A percentile compares a stretch with the other conserved stretches of the same genome.
phyloP scores from a whole-genome alignment of 2,329 filamentous ascomycete genomes.

The Ophiostoma montium region DNA sequence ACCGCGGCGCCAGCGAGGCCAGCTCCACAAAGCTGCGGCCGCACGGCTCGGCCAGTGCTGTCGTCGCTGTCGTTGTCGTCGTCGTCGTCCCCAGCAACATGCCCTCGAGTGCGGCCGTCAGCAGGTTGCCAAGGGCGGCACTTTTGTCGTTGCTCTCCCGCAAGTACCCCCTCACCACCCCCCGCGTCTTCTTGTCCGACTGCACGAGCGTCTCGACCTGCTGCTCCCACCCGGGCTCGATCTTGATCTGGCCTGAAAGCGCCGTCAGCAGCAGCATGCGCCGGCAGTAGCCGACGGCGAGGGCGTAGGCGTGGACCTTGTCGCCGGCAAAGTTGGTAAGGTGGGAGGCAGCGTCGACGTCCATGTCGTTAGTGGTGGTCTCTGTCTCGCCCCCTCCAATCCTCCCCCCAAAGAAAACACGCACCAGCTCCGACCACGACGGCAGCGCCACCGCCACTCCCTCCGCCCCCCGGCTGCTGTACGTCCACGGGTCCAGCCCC shows the following conservation, averaged over 20 bases:
- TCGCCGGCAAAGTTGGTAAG: conserved; percentile 35
- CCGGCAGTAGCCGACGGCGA: conserved; percentile 55
- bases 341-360: conserved; percentile 23
- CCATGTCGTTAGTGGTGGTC: conserved; percentile 18
- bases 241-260: conserved; percentile 29
- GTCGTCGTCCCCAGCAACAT: conserved; percentile 30
- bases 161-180: conserved; percentile 42
- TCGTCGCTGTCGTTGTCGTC: no score
- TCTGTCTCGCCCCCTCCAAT: conserved; percentile 11
- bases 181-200: conserved; percentile 52
- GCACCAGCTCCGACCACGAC: conserved; percentile 37
- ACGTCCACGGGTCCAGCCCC: conserved; percentile 59
- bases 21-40: conserved; percentile 40
- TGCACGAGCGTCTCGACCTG: conserved; percentile 60
- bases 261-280: conserved; percentile 37
- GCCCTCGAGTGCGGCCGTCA: conserved; percentile 43
- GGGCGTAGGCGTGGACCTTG: conserved; percentile 43
- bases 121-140: conserved; percentile 26
- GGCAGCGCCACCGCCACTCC: conserved; percentile 25
- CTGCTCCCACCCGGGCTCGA: conserved; percentile 74
- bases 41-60: conserved; percentile 30
- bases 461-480: conserved; percentile 25
- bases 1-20: conserved; percentile 23
- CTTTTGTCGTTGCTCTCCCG: conserved; percentile 14
- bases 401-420: conserved; percentile 31